Conservation (phyloP, 805 yeast genomes). For the Saturnispora saitoi region DNA sequence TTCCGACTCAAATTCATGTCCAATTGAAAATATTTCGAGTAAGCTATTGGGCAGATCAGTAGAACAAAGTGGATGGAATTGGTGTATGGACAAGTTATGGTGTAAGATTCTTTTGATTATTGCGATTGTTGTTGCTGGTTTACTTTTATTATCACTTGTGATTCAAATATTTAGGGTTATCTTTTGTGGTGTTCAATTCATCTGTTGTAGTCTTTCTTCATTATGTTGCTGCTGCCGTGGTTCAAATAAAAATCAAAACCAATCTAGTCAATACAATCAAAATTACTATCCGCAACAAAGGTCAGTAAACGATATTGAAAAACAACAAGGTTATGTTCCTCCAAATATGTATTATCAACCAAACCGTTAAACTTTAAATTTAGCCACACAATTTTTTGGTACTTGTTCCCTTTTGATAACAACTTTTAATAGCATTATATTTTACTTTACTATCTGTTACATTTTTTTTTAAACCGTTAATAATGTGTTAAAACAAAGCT, state of each 20-base stretch:
- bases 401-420: not conserved
- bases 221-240: conserved; percentile 38
- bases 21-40: not conserved
- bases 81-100: conserved; percentile 68
- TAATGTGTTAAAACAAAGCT: conserved; percentile 4
- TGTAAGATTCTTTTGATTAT: conserved; percentile 76
- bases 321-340: conserved; percentile 12
- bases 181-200: conserved; percentile 41
- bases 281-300: not conserved
- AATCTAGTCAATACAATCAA: too few species aligned
- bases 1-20: not conserved
- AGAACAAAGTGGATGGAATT: conserved; percentile 42
- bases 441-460: not conserved
- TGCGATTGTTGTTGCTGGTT: conserved; percentile 50
- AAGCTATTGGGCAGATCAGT: not conserved
- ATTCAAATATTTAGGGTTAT: conserved; percentile 47
- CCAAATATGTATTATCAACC: conserved; percentile 28
- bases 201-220: conserved; percentile 50
- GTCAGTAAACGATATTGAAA: not conserved
- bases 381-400: too few species aligned
- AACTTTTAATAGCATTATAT: too few species aligned
- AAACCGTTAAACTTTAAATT: too few species aligned
- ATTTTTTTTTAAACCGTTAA: not conserved
- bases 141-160: conserved; percentile 49
- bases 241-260: too few species aligned